Base-by-base conservation (phyloP, 2,329 filamentous ascomycete species). In the Phoma sp. region DNA sequence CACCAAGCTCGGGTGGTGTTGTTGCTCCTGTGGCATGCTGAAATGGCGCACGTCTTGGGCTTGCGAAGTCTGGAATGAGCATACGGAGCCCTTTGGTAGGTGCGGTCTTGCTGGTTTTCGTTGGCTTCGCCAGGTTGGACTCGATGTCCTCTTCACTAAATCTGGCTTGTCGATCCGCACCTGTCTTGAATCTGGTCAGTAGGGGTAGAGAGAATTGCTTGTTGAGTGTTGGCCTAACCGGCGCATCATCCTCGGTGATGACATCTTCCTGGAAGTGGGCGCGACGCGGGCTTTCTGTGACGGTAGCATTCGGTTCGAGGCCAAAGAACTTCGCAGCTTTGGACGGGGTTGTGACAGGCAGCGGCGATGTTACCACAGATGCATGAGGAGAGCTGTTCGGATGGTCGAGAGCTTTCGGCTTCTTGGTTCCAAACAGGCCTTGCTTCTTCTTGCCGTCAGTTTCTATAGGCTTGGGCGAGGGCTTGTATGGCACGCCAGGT, bases 301-400 rank as follows among this genome's bases (percentile, higher is more conserved):
- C 11, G n/a, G 36, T 28, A 32, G 33, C 42, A 30, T 42, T 42
- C 10, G 45, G 0, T 7, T 56, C 42, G 9, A 67, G 21, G 26
- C 66, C 66, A 6, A 69, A 59, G 7, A 69, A 42, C 40, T 60
- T 56, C 4, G 59, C 59, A 17, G 62, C 66, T 42, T 69, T 68
- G 38, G 43, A 53, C 21, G 67, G 64, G 10, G 65, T 68, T 10
- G 43, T 28, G 6, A 57, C 54, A 14, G 63, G 63, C 11, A 69
- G 33, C 10, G 64, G 60, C 2, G 62, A 61, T 17, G 47, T 46
- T 10, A 47, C 21, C 34, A 53, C 32, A 14, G 36, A 21, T 12
- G 45, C 32, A 11, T 33, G 45, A 20, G 48, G 30, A 20, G 61
- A 57, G 42, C 32, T 53, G 7, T 36, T 42, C 20, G 53, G 50